phyloP scores from a whole-genome alignment of 2,329 filamentous ascomycete species.

The Davidsoniella eucalypti region DNA sequence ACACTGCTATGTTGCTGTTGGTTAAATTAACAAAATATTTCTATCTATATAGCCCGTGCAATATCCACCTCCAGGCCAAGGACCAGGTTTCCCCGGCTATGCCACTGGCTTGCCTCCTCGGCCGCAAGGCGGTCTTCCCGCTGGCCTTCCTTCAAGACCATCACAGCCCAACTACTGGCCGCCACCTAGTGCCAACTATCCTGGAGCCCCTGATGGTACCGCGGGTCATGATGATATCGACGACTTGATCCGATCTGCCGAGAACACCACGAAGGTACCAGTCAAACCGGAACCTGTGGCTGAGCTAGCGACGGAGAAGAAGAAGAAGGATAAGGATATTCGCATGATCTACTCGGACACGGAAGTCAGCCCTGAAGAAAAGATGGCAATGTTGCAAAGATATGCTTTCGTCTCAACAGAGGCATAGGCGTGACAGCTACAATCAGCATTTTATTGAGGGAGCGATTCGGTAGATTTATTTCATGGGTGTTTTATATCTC shows the following conservation, averaged over 20 bases:
- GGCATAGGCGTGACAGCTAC: constrained; percentile 1
- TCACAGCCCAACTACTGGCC: constrained; percentile 10
- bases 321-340: constrained; percentile 48
- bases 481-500: too few relatives aligned
- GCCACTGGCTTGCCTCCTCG: constrained; percentile 25
- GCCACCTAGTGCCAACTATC: constrained; percentile 16
- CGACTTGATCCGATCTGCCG: constrained; percentile 46
- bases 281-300: neutral
- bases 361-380: constrained; percentile 72
- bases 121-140: constrained; percentile 24
- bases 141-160: constrained; percentile 30
- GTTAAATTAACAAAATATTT: constrained; percentile 6
- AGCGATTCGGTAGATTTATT: neutral
- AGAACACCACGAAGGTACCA: constrained; percentile 39
- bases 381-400: constrained; percentile 61
- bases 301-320: constrained; percentile 33
- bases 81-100: constrained; percentile 10
- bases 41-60: constrained; percentile 6
- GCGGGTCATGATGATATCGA: constrained; percentile 40
- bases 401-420: constrained; percentile 47
- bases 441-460: neutral
- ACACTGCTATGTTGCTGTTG: neutral
- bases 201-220: constrained; percentile 17
- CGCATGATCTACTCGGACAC: constrained; percentile 71
- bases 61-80: constrained; percentile 14